phyloP scores from a whole-genome alignment of 2,329 filamentous ascomycete species.

The Neobulgaria alba region DNA sequence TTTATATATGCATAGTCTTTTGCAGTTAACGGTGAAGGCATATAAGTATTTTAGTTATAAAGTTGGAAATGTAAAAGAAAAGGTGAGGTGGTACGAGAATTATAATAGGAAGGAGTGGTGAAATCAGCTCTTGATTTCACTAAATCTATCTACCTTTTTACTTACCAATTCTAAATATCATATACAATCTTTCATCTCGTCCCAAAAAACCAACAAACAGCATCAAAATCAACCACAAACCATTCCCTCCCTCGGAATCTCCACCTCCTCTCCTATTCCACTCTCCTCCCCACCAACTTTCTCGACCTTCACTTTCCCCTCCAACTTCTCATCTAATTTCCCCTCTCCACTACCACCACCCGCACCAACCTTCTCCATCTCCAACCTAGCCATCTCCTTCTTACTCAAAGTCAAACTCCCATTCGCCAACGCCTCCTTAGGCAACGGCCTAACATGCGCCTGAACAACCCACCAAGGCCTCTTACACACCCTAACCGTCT shows the following conservation, averaged over 20 bases:
- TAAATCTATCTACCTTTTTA: no score
- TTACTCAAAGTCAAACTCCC: constrained; percentile 69
- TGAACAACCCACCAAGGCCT: constrained; percentile 88
- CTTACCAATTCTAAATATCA: no score
- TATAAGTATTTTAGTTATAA: no score
- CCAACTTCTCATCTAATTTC: not conserved
- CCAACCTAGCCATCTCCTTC: constrained; percentile 47
- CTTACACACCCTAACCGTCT: constrained; percentile 63
- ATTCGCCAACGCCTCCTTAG: constrained; percentile 77
- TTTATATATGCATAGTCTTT: no score
- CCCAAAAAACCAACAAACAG: no score
- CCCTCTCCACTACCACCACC: constrained; percentile 2
- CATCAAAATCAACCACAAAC: constrained; percentile 21
- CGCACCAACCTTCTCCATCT: constrained; percentile 22
- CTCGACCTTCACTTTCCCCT: constrained; percentile 5
- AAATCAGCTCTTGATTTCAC: no score
- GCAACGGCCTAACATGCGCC: constrained; percentile 76
- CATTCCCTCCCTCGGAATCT: constrained; percentile 21
- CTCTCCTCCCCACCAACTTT: constrained; percentile 5
- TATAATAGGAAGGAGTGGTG: no score
- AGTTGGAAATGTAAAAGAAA: no score
- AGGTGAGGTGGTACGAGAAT: no score
- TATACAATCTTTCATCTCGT: no score
- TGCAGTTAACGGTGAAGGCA: no score
- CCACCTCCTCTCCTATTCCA: constrained; percentile 12